Conservation (phyloP, 2,329 filamentous ascomycete species). For the Neofusicoccum laricinum region DNA sequence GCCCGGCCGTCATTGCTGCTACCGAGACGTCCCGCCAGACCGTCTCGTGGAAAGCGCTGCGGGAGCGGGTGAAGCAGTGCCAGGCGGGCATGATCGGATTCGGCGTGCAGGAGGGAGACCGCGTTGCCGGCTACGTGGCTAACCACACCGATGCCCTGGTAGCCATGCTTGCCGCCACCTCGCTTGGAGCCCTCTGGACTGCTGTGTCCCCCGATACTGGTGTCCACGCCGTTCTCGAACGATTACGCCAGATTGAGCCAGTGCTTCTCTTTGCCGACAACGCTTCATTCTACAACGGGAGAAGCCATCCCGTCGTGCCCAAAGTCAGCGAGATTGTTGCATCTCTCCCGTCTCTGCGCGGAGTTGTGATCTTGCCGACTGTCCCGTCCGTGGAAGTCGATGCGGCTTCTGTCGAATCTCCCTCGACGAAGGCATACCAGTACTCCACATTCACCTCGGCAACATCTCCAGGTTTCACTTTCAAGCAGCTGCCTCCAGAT, state of each 20-base stretch:
- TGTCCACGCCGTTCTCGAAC: slow-evolving; percentile 84
- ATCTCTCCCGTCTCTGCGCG: slow-evolving; percentile 63
- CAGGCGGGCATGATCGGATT: slow-evolving; percentile 66
- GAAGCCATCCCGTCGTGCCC: slow-evolving; percentile 72
- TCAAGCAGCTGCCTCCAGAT: slow-evolving; percentile 76
- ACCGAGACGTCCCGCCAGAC: slow-evolving; percentile 69
- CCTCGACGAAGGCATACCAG: slow-evolving; percentile 33
- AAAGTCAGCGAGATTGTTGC: slow-evolving; percentile 78
- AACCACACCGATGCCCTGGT: slow-evolving; percentile 87
- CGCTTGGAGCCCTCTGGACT: slow-evolving; percentile 87
- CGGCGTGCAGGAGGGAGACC: slow-evolving; percentile 61
- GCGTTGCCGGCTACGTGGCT: slow-evolving; percentile 73
- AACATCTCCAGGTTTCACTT: slow-evolving; percentile 40
- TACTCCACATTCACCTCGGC: slow-evolving; percentile 31
- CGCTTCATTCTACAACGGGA: slow-evolving; percentile 85
- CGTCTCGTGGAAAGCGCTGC: slow-evolving; percentile 75
- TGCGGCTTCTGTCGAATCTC: slow-evolving; percentile 38
- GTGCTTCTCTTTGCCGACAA: slow-evolving; percentile 83
- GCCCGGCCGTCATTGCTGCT: slow-evolving; percentile 71
- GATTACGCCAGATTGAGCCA: slow-evolving; percentile 81
- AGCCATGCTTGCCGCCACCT: slow-evolving; percentile 79
- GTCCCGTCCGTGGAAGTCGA: slow-evolving; percentile 44
- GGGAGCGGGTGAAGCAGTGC: slow-evolving; percentile 73
- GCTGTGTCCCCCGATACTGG: slow-evolving; percentile 90
- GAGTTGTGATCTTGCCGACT: slow-evolving; percentile 72